phyloP scores from a whole-genome alignment of 139 green algal species.

The Auxenochlorella protothecoides region DNA sequence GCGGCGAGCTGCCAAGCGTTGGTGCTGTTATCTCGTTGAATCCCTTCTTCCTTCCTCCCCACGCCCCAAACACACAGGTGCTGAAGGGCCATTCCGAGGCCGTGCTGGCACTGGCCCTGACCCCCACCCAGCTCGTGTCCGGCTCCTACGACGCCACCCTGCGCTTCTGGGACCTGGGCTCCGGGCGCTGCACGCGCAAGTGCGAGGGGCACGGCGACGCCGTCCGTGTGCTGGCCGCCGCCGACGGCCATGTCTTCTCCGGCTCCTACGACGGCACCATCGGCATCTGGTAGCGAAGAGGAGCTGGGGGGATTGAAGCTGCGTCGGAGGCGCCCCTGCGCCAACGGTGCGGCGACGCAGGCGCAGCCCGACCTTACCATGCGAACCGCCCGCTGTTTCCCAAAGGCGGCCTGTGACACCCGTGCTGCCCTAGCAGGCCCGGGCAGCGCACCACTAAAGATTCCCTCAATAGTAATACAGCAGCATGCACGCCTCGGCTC shows the following conservation, averaged over 20 bases:
- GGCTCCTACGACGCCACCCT: constrained; percentile 63
- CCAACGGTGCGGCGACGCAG: too few species aligned
- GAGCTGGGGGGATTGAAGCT: too few species aligned
- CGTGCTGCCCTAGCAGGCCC: too few species aligned
- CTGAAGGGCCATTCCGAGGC: constrained; percentile 87
- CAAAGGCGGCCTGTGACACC: too few species aligned
- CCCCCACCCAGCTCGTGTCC: constrained; percentile 2
- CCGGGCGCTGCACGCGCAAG: constrained; percentile 71
- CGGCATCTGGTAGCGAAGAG: constrained; percentile 55
- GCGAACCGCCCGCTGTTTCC: too few species aligned
- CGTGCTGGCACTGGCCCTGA: constrained; percentile 79
- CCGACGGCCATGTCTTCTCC: constrained; percentile 62
- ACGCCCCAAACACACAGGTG: constrained; percentile 5
- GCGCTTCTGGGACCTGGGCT: constrained; percentile 78
- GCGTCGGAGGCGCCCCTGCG: too few species aligned
- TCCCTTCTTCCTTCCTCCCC: neutral
- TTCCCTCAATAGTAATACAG: too few species aligned
- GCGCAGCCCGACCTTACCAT: too few species aligned
- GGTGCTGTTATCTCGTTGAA: neutral
- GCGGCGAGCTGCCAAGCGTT: too few species aligned
- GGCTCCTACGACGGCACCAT: constrained; percentile 87
- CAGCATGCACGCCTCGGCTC: too few species aligned
- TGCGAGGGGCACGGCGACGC: constrained; percentile 85
- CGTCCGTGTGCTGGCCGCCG: constrained; percentile 75
- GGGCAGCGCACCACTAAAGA: too few species aligned